These are phyloP conservation scores for Arthrinium puccinioides DNA, from an alignment of 2,329 filamentous ascomycete species.

Conservation along the genomic window DNA sequence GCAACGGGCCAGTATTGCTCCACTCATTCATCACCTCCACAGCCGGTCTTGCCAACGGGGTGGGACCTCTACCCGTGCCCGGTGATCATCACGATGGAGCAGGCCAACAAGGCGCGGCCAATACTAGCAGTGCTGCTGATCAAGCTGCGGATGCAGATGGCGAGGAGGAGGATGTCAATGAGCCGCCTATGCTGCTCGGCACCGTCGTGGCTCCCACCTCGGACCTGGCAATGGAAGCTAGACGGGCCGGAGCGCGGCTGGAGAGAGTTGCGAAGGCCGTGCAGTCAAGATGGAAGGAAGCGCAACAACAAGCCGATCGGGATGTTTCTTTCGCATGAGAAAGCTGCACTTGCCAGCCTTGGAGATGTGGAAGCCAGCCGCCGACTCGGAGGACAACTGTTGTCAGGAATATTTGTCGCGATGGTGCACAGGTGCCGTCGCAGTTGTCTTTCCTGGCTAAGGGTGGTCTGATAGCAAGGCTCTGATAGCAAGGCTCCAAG, in stretches of 20 bases:
- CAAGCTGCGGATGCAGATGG: conserved; percentile 2
- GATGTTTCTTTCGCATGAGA: too few species aligned
- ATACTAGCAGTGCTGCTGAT: background rate
- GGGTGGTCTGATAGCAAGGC: too few species aligned
- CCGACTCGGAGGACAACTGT: too few species aligned
- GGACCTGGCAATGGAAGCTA: conserved; percentile 41
- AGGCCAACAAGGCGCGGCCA: background rate
- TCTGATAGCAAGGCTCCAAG: too few species aligned
- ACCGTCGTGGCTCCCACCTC: conserved; percentile 44
- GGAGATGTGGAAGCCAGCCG: too few species aligned
- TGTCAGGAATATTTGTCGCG: too few species aligned
- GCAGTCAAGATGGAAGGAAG: conserved; percentile 43
- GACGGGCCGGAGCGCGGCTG: conserved; percentile 42
- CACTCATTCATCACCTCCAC: conserved; percentile 16
- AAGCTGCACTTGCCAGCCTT: too few species aligned
- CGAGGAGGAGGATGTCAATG: conserved; percentile 16
- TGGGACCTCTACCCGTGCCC: background rate
- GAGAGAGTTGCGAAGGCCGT: conserved; percentile 48
- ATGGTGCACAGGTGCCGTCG: too few species aligned
- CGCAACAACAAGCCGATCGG: too few species aligned
- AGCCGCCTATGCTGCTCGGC: conserved; percentile 45
- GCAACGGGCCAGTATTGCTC: conserved; percentile 25
- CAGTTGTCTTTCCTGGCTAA: too few species aligned
- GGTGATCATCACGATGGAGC: conserved; percentile 1
- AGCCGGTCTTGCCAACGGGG: background rate